phyloP scores from a whole-genome alignment of 306 rosid species.

The Begonia masoniana region DNA sequence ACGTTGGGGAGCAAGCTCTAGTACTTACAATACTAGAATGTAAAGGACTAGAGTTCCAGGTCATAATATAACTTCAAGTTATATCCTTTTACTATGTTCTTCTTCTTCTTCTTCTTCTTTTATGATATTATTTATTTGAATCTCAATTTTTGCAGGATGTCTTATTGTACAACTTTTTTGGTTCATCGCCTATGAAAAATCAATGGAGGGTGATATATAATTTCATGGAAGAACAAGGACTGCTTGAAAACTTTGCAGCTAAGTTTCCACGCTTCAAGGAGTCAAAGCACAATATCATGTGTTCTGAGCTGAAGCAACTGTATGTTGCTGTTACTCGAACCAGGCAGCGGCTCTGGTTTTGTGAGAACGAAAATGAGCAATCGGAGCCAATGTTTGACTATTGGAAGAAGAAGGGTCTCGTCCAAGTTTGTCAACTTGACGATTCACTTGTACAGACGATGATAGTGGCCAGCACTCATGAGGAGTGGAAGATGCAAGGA shows the following conservation, averaged over 20 bases:
- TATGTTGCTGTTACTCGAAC: constrained; percentile 72
- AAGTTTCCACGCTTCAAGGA: constrained; percentile 27
- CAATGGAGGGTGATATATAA: constrained; percentile 64
- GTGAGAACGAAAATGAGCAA: constrained; percentile 33
- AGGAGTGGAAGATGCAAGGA: constrained; percentile 72
- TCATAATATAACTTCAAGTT: constrained; percentile 2
- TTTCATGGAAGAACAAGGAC: constrained; percentile 44
- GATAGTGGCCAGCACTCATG: constrained; percentile 62
- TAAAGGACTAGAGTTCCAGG: constrained; percentile 93
- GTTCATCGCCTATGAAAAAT: constrained; percentile 45
- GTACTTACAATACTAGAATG: constrained; percentile 63
- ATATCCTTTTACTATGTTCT: background rate
- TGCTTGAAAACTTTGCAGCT: constrained; percentile 22
- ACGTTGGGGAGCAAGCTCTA: constrained; percentile 68
- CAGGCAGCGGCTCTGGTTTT: constrained; percentile 67
- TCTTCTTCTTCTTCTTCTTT: constrained; percentile 1
- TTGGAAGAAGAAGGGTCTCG: constrained; percentile 50
- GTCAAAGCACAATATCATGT: constrained; percentile 50
- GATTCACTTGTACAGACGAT: constrained; percentile 65
- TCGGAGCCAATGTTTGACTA: constrained; percentile 52
- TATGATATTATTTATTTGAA: background rate
- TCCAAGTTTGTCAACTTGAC: constrained; percentile 47
- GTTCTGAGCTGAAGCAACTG: constrained; percentile 63
- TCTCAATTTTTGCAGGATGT: constrained; percentile 35
- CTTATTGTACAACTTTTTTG: constrained; percentile 53